Conservation (phyloP, 768 basidiomycete species). For the Lactarius indigo region DNA sequence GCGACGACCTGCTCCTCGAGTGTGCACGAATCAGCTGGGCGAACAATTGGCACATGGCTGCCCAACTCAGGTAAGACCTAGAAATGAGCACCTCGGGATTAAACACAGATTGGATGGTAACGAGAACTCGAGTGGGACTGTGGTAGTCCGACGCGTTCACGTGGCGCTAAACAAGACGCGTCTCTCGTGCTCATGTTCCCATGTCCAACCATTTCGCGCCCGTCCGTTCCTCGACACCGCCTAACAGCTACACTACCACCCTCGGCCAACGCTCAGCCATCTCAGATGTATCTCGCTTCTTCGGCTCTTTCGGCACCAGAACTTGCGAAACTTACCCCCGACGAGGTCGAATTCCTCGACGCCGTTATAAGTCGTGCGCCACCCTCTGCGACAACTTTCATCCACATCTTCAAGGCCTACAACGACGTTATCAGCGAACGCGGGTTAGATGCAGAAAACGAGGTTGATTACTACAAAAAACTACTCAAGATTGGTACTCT, state of each 20-base stretch:
- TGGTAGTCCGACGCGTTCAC: slow-evolving; percentile 4
- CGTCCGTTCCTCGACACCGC: slow-evolving; percentile 32
- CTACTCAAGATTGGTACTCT: slow-evolving; percentile 79
- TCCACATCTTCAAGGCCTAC: slow-evolving; percentile 82
- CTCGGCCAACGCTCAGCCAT: slow-evolving; percentile 27
- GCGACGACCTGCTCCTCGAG: too few relatives aligned
- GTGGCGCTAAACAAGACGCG: background rate
- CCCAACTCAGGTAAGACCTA: too few relatives aligned
- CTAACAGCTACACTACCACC: slow-evolving; percentile 17
- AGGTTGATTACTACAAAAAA: slow-evolving; percentile 79
- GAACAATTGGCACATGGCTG: too few relatives aligned
- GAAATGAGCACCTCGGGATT: too few relatives aligned
- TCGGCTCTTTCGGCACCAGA: slow-evolving; percentile 27
- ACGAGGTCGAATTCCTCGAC: slow-evolving; percentile 70
- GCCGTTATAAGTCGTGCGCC: slow-evolving; percentile 69
- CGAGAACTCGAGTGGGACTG: too few relatives aligned
- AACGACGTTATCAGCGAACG: slow-evolving; percentile 72
- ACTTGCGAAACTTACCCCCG: slow-evolving; percentile 31
- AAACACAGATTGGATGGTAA: too few relatives aligned
- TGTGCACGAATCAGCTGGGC: too few relatives aligned
- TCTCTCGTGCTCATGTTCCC: background rate
- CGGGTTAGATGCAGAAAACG: slow-evolving; percentile 70
- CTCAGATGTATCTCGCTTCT: slow-evolving; percentile 28
- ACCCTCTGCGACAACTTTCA: slow-evolving; percentile 66
- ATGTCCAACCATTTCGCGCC: slow-evolving; percentile 37